These are phyloP conservation scores for Pythium apleroticum DNA, from an alignment of 352 stramenopile genomes.

Conservation along the genomic window DNA sequence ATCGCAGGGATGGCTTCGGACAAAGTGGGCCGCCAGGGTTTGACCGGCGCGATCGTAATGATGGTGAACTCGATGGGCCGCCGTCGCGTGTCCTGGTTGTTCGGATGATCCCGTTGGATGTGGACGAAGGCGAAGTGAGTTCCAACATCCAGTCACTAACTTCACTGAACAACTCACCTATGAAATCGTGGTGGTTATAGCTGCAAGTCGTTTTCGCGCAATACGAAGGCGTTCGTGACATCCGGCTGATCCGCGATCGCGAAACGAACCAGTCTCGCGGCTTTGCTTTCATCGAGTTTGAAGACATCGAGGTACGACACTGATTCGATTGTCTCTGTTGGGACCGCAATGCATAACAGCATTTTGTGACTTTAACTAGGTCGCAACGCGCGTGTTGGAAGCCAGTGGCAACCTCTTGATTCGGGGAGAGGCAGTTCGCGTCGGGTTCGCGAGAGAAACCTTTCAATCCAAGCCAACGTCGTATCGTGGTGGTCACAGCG, in stretches of 20 bases:
- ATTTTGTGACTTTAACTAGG: not conserved
- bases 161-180: not conserved
- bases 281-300: slow-evolving; percentile 83
- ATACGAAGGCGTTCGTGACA: slow-evolving; percentile 63
- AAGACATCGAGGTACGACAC: slow-evolving; percentile 54
- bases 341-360: not conserved
- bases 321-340: not conserved
- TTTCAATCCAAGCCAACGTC: slow-evolving; percentile 11
- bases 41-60: slow-evolving; percentile 9
- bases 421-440: slow-evolving; percentile 31
- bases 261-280: slow-evolving; percentile 60
- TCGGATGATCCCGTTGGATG: slow-evolving; percentile 65
- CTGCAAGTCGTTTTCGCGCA: slow-evolving; percentile 73
- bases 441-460: slow-evolving; percentile 63
- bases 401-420: not conserved
- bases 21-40: not conserved
- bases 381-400: slow-evolving; percentile 12
- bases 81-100: slow-evolving; percentile 70
- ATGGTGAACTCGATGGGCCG: slow-evolving; percentile 13
- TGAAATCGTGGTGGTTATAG: slow-evolving; percentile 27
- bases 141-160: not conserved
- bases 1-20: not conserved
- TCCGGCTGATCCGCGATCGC: slow-evolving; percentile 75
- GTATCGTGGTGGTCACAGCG: slow-evolving; percentile 4
- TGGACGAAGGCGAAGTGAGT: slow-evolving; percentile 74